Conservation (phyloP, 257 asterid genomes). For the Ballota nigra region DNA sequence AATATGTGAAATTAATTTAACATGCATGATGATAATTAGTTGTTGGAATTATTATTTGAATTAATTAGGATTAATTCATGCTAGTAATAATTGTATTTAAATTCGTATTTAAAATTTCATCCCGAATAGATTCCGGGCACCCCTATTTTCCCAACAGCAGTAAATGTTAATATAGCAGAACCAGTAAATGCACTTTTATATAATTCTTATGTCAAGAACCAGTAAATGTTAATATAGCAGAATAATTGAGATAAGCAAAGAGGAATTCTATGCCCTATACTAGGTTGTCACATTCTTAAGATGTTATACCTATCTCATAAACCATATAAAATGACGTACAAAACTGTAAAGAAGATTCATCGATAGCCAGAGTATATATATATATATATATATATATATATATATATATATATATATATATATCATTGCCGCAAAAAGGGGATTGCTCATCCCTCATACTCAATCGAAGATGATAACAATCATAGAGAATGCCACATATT, state of each 20-base stretch:
- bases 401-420: too few species aligned
- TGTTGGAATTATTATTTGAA: too few species aligned
- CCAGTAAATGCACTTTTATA: background rate
- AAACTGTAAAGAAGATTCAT: background rate
- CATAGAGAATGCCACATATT: background rate
- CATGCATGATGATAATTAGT: too few species aligned
- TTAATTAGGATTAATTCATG: too few species aligned
- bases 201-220: background rate
- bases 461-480: background rate
- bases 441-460: background rate
- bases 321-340: background rate
- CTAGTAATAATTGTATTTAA: too few species aligned
- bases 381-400: too few species aligned
- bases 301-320: background rate
- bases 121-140: too few species aligned
- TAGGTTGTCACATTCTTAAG: background rate
- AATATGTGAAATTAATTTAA: too few species aligned
- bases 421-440: background rate
- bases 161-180: too few species aligned
- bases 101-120: too few species aligned
- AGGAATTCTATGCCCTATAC: background rate
- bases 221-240: background rate
- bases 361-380: background rate
- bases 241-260: background rate
- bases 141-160: too few species aligned